Percentiles rank a stretch among this genome's conserved stretches.
These are phyloP conservation scores for Aspergillus sp. DNA, from an alignment of 2,329 filamentous ascomycete species.

Conservation along the genomic window DNA sequence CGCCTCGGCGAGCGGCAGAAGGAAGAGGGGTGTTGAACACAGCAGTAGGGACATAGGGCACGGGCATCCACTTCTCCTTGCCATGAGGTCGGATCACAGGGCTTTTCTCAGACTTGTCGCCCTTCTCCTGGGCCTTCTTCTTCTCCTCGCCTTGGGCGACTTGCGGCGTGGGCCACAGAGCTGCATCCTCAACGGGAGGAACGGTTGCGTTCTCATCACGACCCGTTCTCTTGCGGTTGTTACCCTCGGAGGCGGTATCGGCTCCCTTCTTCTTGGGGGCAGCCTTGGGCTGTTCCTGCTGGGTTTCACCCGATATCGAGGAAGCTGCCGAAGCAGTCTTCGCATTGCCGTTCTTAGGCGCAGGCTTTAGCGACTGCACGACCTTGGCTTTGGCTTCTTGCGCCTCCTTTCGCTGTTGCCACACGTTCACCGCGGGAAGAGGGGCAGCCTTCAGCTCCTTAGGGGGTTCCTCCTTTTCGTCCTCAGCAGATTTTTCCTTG, in stretches of 20 bases:
- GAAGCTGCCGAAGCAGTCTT: conserved; percentile 26
- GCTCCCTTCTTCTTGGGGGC: conserved; percentile 42
- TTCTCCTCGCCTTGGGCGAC: conserved; percentile 73
- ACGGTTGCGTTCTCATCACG: conserved; percentile 44
- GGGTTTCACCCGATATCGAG: conserved; percentile 35
- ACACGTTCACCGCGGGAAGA: conserved; percentile 80
- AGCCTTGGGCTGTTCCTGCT: conserved; percentile 42
- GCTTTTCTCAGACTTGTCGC: conserved; percentile 58
- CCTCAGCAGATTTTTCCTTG: conserved; percentile 58
- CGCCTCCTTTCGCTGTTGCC: conserved; percentile 75
- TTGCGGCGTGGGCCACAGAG: conserved; percentile 89
- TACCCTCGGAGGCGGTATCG: conserved; percentile 25
- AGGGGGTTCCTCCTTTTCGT: conserved; percentile 60
- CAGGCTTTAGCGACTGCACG: conserved; percentile 27
- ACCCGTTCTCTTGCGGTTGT: conserved; percentile 43
- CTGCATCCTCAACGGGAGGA: conserved; percentile 72
- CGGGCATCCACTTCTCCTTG: conserved; percentile 82
- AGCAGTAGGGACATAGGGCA: conserved; percentile 80
- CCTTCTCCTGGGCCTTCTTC: conserved; percentile 61
- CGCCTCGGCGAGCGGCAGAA: conserved; percentile 51
- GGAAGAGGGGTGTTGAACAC: conserved; percentile 80
- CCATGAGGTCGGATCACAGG: conserved; percentile 56
- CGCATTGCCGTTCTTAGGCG: conserved; percentile 19
- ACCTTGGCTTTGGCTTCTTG: conserved; percentile 53
- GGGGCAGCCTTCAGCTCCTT: conserved; percentile 75